Percentiles rank a stretch among this genome's conserved stretches.
Evolutionary conservation across 495 filamentous ascomycete genomes (phyloP).

Genomic region (Copromyces sp.): DNA sequence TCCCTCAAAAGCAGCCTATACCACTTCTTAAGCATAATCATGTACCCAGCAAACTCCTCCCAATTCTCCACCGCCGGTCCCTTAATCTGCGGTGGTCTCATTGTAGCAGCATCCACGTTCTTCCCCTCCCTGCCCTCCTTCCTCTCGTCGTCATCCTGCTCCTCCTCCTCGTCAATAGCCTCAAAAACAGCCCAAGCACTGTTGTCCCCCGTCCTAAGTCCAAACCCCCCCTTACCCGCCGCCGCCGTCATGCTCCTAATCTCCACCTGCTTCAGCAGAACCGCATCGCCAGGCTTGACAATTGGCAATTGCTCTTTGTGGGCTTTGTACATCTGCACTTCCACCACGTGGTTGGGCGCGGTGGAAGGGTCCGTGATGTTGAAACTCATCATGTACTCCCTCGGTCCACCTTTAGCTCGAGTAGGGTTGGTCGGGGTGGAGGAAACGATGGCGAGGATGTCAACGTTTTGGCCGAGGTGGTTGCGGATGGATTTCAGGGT

Average conservation of each 20-base stretch:
- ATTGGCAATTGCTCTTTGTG: conserved; percentile 61
- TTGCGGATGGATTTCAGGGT: conserved; percentile 53
- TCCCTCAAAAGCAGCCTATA: conserved; percentile 25
- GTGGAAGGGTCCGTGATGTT: conserved; percentile 57
- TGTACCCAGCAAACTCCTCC: conserved; percentile 24
- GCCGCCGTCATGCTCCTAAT: conserved; percentile 50
- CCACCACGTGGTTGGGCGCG: conserved; percentile 33
- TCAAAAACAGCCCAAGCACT: conserved; percentile 58
- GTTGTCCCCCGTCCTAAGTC: conserved; percentile 31
- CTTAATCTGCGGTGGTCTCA: conserved; percentile 29
- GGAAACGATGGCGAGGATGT: conserved; percentile 60
- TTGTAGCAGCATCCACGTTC: not conserved
- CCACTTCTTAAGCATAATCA: conserved; percentile 29
- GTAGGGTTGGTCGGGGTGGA: conserved; percentile 42
- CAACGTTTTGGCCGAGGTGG: conserved; percentile 43
- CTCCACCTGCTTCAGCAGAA: conserved; percentile 66
- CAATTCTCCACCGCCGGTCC: conserved; percentile 35
- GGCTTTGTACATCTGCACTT: conserved; percentile 66
- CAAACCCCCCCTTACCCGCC: conserved; percentile 36
- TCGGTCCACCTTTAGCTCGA: conserved; percentile 53
- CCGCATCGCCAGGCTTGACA: conserved; percentile 57
- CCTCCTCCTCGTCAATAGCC: conserved; percentile 10
- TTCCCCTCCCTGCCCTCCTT: not conserved
- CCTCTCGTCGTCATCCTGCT: not conserved
- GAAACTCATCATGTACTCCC: conserved; percentile 60